Percentiles rank a stretch among this genome's conserved stretches.
Conservation (phyloP, 176 grass and related monocot genomes). For the Eleusine coracana region DNA sequence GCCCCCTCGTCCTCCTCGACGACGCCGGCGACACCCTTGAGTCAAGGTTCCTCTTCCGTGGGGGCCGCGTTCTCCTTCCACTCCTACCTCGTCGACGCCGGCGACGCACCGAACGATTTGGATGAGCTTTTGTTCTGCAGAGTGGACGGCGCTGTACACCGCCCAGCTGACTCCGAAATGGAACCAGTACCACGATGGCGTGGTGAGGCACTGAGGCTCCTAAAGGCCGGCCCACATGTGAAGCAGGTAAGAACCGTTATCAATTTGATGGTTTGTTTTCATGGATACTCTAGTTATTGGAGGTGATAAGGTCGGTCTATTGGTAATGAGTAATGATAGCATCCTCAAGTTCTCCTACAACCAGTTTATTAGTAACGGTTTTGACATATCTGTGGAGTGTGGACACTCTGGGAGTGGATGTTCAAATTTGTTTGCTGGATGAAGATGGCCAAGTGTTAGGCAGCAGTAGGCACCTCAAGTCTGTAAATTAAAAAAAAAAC, state of each 20-base stretch:
- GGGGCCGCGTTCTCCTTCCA: constrained; percentile 61
- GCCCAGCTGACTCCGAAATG: constrained; percentile 72
- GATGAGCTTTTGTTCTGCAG: constrained; percentile 15
- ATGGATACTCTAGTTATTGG: background rate
- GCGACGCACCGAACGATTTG: constrained; percentile 21
- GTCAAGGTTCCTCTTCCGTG: constrained; percentile 45
- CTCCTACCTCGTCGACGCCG: constrained; percentile 78
- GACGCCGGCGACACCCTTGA: constrained; percentile 68
- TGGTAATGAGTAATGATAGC: background rate
- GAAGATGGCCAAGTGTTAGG: constrained; percentile 59
- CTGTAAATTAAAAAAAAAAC: constrained; percentile 31
- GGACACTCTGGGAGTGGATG: constrained; percentile 7
- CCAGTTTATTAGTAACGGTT: constrained; percentile 20
- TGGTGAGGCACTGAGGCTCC: constrained; percentile 43
- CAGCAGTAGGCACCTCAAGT: constrained; percentile 59
- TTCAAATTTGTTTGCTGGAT: constrained; percentile 65
- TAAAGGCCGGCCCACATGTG: constrained; percentile 36
- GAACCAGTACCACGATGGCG: constrained; percentile 78
- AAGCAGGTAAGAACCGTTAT: constrained; percentile 59
- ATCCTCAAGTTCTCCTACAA: background rate
- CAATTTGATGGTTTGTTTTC: background rate
- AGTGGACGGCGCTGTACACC: constrained; percentile 70
- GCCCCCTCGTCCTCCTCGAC: constrained; percentile 65
- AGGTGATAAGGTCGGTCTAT: background rate
- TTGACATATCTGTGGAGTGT: background rate